phyloP scores from a whole-genome alignment of 2,329 filamentous ascomycete genomes.

The Phoma sp. region DNA sequence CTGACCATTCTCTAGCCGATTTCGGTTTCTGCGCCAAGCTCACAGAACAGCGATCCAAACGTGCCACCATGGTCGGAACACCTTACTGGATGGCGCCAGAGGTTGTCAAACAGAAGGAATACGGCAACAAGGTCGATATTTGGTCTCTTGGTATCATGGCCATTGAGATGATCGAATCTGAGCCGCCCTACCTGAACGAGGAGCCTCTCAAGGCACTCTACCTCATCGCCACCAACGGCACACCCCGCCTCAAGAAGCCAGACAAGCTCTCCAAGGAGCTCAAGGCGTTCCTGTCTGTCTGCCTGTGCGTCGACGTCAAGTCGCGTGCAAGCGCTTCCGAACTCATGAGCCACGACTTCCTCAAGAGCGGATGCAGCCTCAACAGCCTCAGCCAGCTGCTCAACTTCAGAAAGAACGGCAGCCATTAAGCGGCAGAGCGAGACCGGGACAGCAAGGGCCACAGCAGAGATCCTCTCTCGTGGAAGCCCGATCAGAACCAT shows the following conservation, averaged over 20 bases:
- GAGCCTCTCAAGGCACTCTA: constrained; percentile 97
- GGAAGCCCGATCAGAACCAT: constrained; percentile 16
- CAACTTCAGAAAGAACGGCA: constrained; percentile 77
- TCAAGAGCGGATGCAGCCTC: constrained; percentile 87
- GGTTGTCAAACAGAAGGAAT: constrained; percentile 99
- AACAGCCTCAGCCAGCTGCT: constrained; percentile 84
- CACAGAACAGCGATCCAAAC: constrained; percentile 94
- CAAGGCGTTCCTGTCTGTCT: constrained; percentile 95
- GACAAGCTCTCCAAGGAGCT: constrained; percentile 98
- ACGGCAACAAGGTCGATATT: constrained; percentile 97
- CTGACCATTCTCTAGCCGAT: constrained; percentile 69
- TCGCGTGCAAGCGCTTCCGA: constrained; percentile 91
- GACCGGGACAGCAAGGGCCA: background rate
- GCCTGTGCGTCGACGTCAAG: constrained; percentile 95
- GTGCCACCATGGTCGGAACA: constrained; percentile 98
- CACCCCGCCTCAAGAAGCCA: constrained; percentile 94
- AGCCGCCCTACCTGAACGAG: constrained; percentile 97
- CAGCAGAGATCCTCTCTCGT: constrained; percentile 19
- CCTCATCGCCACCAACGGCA: constrained; percentile 97
- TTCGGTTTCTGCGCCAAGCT: constrained; percentile 99
- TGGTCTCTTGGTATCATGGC: constrained; percentile 99
- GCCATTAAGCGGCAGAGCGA: constrained; percentile 43
- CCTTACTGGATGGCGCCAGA: constrained; percentile 99
- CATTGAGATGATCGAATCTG: constrained; percentile 99
- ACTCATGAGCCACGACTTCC: constrained; percentile 88